Base-by-base conservation (phyloP, 2,329 filamentous ascomycete genomes). In the Pezicula rhizophila region DNA sequence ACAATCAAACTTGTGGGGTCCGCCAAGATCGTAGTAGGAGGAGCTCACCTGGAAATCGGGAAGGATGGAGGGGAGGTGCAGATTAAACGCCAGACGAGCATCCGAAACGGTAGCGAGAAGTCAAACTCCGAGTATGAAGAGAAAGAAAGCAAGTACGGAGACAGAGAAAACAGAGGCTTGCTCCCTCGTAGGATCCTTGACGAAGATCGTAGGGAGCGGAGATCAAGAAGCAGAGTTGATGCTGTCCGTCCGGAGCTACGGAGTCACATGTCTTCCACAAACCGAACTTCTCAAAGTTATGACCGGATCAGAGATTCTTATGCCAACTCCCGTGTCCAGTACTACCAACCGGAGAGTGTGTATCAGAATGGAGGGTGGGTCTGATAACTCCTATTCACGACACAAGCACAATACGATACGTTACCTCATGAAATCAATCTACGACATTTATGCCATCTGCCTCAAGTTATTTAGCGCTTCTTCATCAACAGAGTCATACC, bases 1-100 rank as follows among this genome's bases (percentile, higher is more conserved):
- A 84, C 78, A 14, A 82, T 84, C 62, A 78, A 78, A 55, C 70
- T 84, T 42, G 76, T 72, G 20, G 78, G 77, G 11, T 70, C 70
- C 28, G 74, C 78, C n/a, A 69, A 75, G 18, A 73, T 84, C 48
- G 74, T 76, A 54, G 71, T 82, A 23, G 75, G 75, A 34, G 74
- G 75, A 25, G 70, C 79, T 8, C 76, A 80, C 60, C 80, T 84
- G 57, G 73, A 78, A 56, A 81, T 77, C 60, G 68, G 40, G 6
- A 63, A 51, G 35, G 76, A 80, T 44, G 79, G 79, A 34, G 78
- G 79, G 18, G 79, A 82, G 57, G 78, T 84, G 56, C 80, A 76
- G 53, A 76, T 82, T 53, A 70, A 70, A 42, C 59, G 66, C 49
- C 68, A 70, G 31, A 63, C 62, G 20, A 58, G 56, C 46, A 38